These are phyloP conservation scores for Vitis labrusca DNA, from an alignment of 164 flowering plant genomes.

Conservation along the genomic window DNA sequence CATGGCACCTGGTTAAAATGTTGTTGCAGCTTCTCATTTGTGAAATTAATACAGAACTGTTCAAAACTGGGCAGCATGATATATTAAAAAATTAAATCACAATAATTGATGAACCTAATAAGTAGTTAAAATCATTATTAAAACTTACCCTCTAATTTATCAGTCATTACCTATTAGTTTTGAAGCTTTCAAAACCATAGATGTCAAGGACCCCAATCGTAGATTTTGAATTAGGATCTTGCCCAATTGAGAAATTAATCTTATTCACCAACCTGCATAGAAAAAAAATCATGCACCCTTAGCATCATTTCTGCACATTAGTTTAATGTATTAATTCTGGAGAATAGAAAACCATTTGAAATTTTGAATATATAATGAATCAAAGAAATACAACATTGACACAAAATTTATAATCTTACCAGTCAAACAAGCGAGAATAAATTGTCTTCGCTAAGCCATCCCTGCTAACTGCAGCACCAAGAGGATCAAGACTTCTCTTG, in stretches of 20 bases:
- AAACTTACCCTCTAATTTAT: background rate
- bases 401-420: slow-evolving; percentile 41
- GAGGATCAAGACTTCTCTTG: slow-evolving; percentile 82
- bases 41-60: slow-evolving; percentile 93
- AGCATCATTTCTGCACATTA: slow-evolving; percentile 5
- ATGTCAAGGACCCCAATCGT: slow-evolving; percentile 95
- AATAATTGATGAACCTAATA: background rate
- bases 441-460: slow-evolving; percentile 94
- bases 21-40: slow-evolving; percentile 97
- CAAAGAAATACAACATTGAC: background rate
- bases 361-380: no score
- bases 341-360: background rate
- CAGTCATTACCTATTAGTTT: slow-evolving; percentile 69
- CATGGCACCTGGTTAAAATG: slow-evolving; percentile 91
- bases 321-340: background rate
- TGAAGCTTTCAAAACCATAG: slow-evolving; percentile 96
- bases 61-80: slow-evolving; percentile 68
- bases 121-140: background rate
- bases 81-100: background rate
- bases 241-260: slow-evolving; percentile 90
- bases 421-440: slow-evolving; percentile 86
- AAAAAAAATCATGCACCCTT: slow-evolving; percentile 7
- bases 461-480: slow-evolving; percentile 71
- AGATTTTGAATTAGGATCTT: slow-evolving; percentile 73
- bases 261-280: slow-evolving; percentile 80